Evolutionary conservation across 192 early-diverging fungal species (phyloP).

Genomic region (Podila verticillata): DNA sequence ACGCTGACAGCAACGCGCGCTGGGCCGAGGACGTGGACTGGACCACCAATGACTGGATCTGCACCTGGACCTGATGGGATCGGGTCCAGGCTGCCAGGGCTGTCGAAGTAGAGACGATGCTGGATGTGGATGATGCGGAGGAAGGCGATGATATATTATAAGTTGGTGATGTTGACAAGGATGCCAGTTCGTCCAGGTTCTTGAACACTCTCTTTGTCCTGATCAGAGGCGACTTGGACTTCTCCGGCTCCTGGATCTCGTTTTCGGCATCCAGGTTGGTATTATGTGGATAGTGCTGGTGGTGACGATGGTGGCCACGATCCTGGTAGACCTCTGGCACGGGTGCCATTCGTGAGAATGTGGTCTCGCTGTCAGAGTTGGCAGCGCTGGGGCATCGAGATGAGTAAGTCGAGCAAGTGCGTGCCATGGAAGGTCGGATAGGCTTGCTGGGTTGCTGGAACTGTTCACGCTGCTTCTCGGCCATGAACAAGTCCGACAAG

Average conservation of each 20-base stretch:
- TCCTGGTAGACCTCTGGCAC: background rate
- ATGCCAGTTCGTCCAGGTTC: slow-evolving; percentile 5
- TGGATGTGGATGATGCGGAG: background rate
- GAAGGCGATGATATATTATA: background rate
- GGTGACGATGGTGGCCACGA: background rate
- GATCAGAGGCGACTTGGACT: background rate
- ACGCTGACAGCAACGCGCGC: slow-evolving; percentile 25
- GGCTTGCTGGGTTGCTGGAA: background rate
- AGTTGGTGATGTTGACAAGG: background rate
- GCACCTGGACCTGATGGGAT: slow-evolving; percentile 32
- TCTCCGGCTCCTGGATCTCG: background rate
- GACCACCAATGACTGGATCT: slow-evolving; percentile 26
- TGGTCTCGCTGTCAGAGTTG: slow-evolving; percentile 1
- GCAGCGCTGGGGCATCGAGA: slow-evolving; percentile 3
- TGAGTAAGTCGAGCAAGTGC: background rate
- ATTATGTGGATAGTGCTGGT: background rate
- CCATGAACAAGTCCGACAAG: slow-evolving; percentile 21
- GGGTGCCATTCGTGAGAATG: background rate
- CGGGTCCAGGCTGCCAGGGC: slow-evolving; percentile 20
- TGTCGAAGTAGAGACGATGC: background rate
- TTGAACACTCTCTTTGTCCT: slow-evolving; percentile 2
- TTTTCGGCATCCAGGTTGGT: background rate
- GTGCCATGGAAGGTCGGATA: background rate
- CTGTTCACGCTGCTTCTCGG: slow-evolving; percentile 13
- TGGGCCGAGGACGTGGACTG: slow-evolving; percentile 37